Evolutionary conservation across 1,284 basidiomycete species (phyloP).

Genomic region (Mycosarcoma maydis): DNA sequence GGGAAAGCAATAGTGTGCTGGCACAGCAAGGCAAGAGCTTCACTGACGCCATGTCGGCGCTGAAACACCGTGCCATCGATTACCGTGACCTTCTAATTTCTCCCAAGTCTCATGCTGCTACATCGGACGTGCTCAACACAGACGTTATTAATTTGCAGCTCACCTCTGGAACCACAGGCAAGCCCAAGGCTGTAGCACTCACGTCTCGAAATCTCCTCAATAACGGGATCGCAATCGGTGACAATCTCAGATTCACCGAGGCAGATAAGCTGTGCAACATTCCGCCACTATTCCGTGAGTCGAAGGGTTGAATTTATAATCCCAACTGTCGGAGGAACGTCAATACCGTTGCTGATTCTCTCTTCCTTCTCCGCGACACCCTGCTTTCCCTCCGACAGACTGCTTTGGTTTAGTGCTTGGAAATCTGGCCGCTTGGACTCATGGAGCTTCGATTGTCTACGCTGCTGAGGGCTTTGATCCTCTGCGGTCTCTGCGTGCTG

Average conservation of each 20-base stretch:
- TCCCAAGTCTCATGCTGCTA: slow-evolving; percentile 73
- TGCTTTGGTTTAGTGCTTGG: slow-evolving; percentile 86
- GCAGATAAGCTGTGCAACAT: slow-evolving; percentile 50
- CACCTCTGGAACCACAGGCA: slow-evolving; percentile 42
- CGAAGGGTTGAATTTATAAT: neutral
- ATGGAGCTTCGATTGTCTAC: slow-evolving; percentile 79
- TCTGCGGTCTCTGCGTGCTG: slow-evolving; percentile 74
- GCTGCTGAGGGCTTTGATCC: slow-evolving; percentile 76
- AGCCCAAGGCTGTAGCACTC: slow-evolving; percentile 56
- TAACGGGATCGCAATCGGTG: slow-evolving; percentile 77
- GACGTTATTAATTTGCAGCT: slow-evolving; percentile 78
- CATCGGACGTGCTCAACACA: slow-evolving; percentile 69
- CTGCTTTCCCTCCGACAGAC: slow-evolving; percentile 62
- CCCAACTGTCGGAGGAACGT: neutral
- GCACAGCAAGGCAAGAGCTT: slow-evolving; percentile 43
- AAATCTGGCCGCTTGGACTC: slow-evolving; percentile 81
- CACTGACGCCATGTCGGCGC: slow-evolving; percentile 31
- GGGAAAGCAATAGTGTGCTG: slow-evolving; percentile 51
- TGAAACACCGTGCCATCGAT: slow-evolving; percentile 38
- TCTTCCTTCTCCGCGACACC: no score
- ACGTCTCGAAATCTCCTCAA: slow-evolving; percentile 77
- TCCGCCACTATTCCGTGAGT: slow-evolving; percentile 55
- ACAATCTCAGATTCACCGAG: slow-evolving; percentile 72
- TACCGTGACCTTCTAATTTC: slow-evolving; percentile 52
- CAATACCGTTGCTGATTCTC: neutral